A percentile compares a stretch with the other conserved stretches of the same genome.
These are phyloP conservation scores for Dianthus caryophyllus DNA, from an alignment of 148 eudicot genomes.

Conservation along the genomic window DNA sequence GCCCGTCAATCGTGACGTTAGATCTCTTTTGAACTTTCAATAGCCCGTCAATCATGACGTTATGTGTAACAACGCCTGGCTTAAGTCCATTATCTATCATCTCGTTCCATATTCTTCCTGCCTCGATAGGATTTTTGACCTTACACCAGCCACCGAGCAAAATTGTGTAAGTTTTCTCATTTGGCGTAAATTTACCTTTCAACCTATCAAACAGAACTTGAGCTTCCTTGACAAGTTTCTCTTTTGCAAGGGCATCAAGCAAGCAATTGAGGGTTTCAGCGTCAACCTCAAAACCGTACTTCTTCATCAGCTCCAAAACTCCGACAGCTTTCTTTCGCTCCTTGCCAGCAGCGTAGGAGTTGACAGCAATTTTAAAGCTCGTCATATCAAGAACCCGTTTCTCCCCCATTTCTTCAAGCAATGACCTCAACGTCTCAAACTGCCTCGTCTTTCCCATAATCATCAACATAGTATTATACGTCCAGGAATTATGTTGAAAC, in stretches of 20 bases:
- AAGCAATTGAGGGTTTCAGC: constrained; percentile 62
- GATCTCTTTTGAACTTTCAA: constrained; percentile 58
- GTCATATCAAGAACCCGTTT: constrained; percentile 61
- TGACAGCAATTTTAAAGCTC: constrained; percentile 60
- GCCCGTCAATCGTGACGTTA: too few species aligned
- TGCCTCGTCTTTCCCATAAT: constrained; percentile 80
- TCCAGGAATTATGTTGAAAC: constrained; percentile 60
- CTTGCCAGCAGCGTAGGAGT: constrained; percentile 58
- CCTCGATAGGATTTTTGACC: constrained; percentile 74
- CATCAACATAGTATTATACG: constrained; percentile 64
- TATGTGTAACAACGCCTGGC: constrained; percentile 72
- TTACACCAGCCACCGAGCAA: constrained; percentile 81
- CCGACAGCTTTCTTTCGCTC: constrained; percentile 80
- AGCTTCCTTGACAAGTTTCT: constrained; percentile 76
- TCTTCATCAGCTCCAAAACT: constrained; percentile 85
- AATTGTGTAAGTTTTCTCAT: constrained; percentile 49
- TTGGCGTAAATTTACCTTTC: constrained; percentile 53
- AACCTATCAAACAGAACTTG: constrained; percentile 54
- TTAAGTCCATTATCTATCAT: constrained; percentile 74
- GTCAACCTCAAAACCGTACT: constrained; percentile 53
- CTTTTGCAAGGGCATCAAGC: constrained; percentile 65
- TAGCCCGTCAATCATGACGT: constrained; percentile 79
- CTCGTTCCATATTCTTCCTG: constrained; percentile 81
- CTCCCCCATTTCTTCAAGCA: constrained; percentile 84
- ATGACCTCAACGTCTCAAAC: constrained; percentile 73